Percentiles rank a stretch among this genome's conserved stretches.
phyloP scores from a whole-genome alignment of 202 grass and related monocot species.

The Eragrostis tef region DNA sequence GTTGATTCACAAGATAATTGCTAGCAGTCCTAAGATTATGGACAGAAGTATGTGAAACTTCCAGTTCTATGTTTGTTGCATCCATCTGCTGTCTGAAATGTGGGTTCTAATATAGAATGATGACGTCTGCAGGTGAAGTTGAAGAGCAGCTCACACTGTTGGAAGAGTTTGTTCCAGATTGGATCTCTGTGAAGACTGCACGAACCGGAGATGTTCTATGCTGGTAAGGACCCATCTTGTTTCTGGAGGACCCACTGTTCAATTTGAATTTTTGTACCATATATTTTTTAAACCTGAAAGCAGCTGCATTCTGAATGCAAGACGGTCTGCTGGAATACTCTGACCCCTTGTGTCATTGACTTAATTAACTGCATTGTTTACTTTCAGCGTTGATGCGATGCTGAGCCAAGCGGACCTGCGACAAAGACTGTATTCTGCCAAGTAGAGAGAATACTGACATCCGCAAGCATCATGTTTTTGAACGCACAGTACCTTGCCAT shows the following conservation, averaged over 20 bases:
- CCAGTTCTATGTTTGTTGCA: background rate
- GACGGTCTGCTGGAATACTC: background rate
- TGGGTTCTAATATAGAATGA: constrained; percentile 16
- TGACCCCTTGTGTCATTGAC: background rate
- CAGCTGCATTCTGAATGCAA: background rate
- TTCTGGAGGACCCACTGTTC: background rate
- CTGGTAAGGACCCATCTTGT: constrained; percentile 48
- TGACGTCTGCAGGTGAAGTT: constrained; percentile 59
- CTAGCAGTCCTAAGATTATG: constrained; percentile 63
- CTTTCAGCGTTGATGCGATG: constrained; percentile 49
- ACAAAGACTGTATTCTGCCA: constrained; percentile 46
- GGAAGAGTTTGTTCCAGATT: constrained; percentile 71
- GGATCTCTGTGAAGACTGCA: constrained; percentile 65
- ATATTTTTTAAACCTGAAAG: background rate
- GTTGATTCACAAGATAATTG: constrained; percentile 73
- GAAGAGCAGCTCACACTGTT: constrained; percentile 72
- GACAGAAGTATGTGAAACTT: constrained; percentile 60
- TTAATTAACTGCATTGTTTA: background rate
- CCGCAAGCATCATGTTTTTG: no score
- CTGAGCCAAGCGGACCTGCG: constrained; percentile 52
- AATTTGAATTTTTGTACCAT: background rate
- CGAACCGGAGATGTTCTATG: constrained; percentile 58
- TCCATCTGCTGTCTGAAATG: background rate
- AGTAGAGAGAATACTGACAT: constrained; percentile 5
- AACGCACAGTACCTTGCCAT: background rate